Conservation (phyloP, 805 yeast species). For the Candida sonorensis region DNA sequence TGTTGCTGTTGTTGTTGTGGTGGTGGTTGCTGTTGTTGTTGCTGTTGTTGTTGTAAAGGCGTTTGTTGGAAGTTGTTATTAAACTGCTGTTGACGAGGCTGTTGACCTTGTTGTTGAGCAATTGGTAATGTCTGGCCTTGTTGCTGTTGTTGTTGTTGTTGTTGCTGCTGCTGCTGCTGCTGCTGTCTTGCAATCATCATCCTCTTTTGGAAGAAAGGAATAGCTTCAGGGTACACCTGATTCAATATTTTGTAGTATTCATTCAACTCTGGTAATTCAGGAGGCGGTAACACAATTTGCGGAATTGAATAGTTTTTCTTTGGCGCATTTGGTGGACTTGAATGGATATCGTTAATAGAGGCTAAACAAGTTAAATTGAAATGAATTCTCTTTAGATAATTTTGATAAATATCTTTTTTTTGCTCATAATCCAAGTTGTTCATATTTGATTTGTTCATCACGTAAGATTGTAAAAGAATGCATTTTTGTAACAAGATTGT, state of each 20-base stretch:
- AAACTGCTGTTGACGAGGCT: constrained; percentile 6
- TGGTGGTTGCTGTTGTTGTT: too few species aligned
- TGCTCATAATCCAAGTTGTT: constrained; percentile 19
- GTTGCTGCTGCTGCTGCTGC: constrained; percentile 15
- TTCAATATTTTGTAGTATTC: constrained; percentile 33
- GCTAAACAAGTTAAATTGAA: constrained; percentile 30
- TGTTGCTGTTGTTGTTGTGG: too few species aligned
- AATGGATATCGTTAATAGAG: constrained; percentile 30
- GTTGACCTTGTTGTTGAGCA: constrained; percentile 7
- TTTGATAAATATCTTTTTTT: constrained; percentile 25
- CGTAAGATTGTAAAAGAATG: constrained; percentile 22
- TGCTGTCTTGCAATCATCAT: constrained; percentile 22
- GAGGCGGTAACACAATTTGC: constrained; percentile 46
- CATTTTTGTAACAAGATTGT: constrained; percentile 28
- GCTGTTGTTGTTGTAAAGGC: too few species aligned
- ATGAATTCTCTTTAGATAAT: constrained; percentile 30
- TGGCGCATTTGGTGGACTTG: constrained; percentile 20
- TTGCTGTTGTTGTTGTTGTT: constrained; percentile 6
- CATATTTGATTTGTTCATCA: constrained; percentile 16
- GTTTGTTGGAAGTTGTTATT: too few species aligned
- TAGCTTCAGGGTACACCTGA: constrained; percentile 46
- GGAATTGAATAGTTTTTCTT: constrained; percentile 32
- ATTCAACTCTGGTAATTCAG: constrained; percentile 46
- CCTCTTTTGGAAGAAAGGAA: constrained; percentile 22
- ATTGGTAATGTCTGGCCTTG: not conserved